phyloP scores from a whole-genome alignment of 2,329 filamentous ascomycete genomes.

The Onygena corvina region DNA sequence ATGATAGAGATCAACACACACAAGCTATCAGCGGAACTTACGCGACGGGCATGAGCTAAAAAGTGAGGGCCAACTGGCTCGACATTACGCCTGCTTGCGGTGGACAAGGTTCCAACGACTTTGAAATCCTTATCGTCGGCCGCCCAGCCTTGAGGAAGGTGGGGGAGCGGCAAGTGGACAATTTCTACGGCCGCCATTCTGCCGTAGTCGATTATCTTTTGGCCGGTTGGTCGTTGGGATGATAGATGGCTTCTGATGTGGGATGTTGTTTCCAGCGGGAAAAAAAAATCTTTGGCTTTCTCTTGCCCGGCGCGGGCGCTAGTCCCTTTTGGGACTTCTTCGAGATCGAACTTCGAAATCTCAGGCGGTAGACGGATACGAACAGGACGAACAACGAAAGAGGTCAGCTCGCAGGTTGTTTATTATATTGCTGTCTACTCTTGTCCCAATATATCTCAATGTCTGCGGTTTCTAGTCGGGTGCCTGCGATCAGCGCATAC shows the following conservation, averaged over 20 bases:
- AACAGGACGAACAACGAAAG: background rate
- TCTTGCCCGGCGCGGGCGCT: background rate
- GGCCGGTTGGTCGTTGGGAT: background rate
- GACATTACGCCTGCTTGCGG: constrained; percentile 70
- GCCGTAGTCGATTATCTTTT: background rate
- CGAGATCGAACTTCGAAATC: background rate
- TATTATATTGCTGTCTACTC: background rate
- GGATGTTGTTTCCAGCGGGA: background rate
- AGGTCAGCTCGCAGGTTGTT: background rate
- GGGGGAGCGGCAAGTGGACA: constrained; percentile 46
- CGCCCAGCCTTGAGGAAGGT: constrained; percentile 68
- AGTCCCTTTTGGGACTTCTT: background rate
- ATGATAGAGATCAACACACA: background rate
- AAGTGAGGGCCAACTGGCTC: constrained; percentile 97
- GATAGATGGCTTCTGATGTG: background rate
- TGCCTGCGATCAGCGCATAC: constrained; percentile 22
- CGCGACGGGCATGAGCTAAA: constrained; percentile 89
- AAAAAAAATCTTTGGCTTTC: background rate
- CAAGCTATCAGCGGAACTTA: constrained; percentile 30
- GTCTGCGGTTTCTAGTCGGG: constrained; percentile 21
- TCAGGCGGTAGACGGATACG: background rate
- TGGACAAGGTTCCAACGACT: constrained; percentile 61
- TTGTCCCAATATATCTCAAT: background rate
- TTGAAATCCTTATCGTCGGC: constrained; percentile 80
- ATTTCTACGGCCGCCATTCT: constrained; percentile 39